phyloP scores from a whole-genome alignment of 78 protist species.

The Dictyostelium firmibasis region DNA sequence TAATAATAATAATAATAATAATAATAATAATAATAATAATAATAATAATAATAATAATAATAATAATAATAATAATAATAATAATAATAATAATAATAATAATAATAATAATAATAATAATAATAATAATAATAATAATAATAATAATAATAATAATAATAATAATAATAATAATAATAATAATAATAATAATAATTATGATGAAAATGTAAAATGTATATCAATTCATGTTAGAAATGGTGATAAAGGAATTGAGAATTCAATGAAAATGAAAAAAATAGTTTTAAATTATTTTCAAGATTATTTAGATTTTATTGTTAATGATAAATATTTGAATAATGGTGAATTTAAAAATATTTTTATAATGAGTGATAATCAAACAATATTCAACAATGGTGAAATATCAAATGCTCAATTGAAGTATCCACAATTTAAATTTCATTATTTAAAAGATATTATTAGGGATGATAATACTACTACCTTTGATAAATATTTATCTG shows the following conservation, averaged over 20 bases:
- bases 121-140: neutral
- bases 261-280: neutral
- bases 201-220: neutral
- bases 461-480: neutral
- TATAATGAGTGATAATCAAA: conserved; percentile 6
- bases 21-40: neutral
- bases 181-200: neutral
- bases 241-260: neutral
- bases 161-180: neutral
- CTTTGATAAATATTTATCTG: neutral
- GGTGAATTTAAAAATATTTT: neutral
- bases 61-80: neutral
- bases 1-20: neutral
- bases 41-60: neutral
- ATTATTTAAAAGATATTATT: neutral
- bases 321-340: neutral
- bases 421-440: neutral
- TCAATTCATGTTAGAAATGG: conserved; percentile 1
- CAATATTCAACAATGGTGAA: neutral
- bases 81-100: neutral
- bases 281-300: neutral
- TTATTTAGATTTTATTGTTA: neutral
- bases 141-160: neutral
- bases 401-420: neutral
- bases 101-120: neutral